phyloP scores from a whole-genome alignment of 2,329 filamentous ascomycete species.

The Grosmannia penicillata region DNA sequence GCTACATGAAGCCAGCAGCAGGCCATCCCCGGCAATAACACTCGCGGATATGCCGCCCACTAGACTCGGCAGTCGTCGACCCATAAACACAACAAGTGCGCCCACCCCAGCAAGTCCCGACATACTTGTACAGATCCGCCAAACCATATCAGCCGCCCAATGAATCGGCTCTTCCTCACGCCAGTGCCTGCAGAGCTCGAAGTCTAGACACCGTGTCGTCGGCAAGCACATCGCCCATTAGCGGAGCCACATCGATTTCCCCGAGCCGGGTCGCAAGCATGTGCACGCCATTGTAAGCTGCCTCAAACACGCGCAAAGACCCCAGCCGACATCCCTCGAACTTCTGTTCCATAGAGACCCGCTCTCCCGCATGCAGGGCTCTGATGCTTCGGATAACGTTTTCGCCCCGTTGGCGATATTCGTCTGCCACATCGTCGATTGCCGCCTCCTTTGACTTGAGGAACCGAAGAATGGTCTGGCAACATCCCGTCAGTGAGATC shows the following conservation, averaged over 20 bases:
- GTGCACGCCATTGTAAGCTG: not conserved
- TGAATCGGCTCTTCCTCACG: not conserved
- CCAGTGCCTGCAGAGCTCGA: not conserved
- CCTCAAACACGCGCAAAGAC: not conserved
- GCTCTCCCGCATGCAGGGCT: constrained; percentile 3
- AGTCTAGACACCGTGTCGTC: constrained; percentile 1
- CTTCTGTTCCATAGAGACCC: not conserved
- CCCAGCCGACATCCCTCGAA: constrained; percentile 1
- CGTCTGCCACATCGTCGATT: constrained; percentile 8
- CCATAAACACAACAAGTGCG: no score
- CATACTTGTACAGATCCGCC: not conserved
- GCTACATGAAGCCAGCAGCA: no score
- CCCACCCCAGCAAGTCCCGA: no score
- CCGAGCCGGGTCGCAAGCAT: not conserved
- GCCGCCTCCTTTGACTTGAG: constrained; percentile 11
- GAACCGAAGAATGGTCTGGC: constrained; percentile 8
- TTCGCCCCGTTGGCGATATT: constrained; percentile 8
- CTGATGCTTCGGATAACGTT: constrained; percentile 2
- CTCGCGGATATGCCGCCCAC: no score
- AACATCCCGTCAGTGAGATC: not conserved
- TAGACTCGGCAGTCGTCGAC: no score
- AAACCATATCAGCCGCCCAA: no score
- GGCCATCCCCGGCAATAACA: no score
- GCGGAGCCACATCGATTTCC: constrained; percentile 1
- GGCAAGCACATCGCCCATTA: constrained; percentile 1